Evolutionary conservation across 176 grass and related monocot genomes (phyloP), one percentile per base, ranked within the genome.

Genomic region (Phyllostachys edulis): DNA sequence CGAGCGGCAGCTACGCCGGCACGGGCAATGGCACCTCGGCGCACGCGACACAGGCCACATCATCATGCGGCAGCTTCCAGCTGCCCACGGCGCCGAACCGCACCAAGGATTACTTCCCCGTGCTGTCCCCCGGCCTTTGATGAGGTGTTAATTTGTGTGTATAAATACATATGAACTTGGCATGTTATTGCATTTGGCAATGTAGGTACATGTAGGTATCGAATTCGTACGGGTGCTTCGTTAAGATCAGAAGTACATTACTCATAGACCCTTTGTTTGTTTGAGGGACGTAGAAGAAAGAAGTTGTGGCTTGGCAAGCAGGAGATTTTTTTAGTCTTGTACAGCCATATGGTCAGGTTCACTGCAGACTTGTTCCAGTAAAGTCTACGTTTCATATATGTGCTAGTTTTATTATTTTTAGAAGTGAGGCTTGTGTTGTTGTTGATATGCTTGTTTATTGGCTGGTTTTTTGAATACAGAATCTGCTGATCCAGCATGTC

Each of bases 121-220:
- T 39, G 3, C 57, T 90, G 47, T 86, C 84, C 16, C 83, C 88
- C n/a, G 88, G 88, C 9, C 88, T 84, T 20, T 87, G 75, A 86
- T 29, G 29, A 29, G 1, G 29, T 29, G 29, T 29, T 29, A 29
- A 29, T 29, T 29, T 29, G 29, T 29, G 29, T 29, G 29, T 29
- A 29, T 29, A 29, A 29, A 29, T 29, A 29, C 29, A 29, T 29
- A 29, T 29, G 29, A 29, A 29, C 29, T 29, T 0, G 29, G 29
- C 29, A 29, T 29, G 11, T 50, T 69, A 24, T 20, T 9, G 34
- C 8, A n/a, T 32, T 29, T 74, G 12, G 59, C 18, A 85, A 80
- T 80, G 77, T 29, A 29, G 1, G 80, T 86, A 80, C n/a, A 40
- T 80, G 67, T 86, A 71, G 5, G 40, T 51, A 41, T 54, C 44